Evolutionary conservation across 768 basidiomycete species (phyloP).

Genomic region (Naganishia antarctica): DNA sequence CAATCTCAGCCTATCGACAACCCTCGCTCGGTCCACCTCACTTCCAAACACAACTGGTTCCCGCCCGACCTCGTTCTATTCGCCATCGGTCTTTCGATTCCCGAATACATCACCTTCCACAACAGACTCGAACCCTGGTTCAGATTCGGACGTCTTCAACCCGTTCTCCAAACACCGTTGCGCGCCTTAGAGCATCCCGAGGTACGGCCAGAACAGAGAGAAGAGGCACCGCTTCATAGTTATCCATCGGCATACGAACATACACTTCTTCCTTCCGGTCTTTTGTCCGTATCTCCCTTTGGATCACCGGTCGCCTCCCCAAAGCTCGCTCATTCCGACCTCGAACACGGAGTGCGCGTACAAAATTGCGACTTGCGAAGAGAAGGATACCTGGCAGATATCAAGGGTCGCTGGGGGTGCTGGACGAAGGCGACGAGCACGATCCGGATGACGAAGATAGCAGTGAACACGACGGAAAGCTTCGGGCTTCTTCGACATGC

Average conservation of each 20-base stretch:
- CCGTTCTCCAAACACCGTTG: conserved; percentile 1
- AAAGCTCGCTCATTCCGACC: neutral
- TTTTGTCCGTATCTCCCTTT: conserved; percentile 3
- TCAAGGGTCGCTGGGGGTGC: too few species aligned
- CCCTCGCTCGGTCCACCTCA: neutral
- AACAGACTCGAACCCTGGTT: neutral
- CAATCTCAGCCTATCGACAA: conserved; percentile 11
- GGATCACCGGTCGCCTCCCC: too few species aligned
- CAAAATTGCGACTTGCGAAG: too few species aligned
- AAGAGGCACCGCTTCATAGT: neutral
- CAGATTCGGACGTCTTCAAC: conserved; percentile 8
- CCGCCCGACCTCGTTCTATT: neutral
- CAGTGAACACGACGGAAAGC: too few species aligned
- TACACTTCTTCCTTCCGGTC: conserved; percentile 6
- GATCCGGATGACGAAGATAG: conserved; percentile 12
- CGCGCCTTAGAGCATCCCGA: too few species aligned
- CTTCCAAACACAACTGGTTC: conserved; percentile 12
- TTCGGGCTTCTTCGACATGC: too few species aligned
- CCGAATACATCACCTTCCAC: neutral
- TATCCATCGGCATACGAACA: conserved; percentile 11
- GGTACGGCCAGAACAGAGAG: too few species aligned
- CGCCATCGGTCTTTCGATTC: neutral
- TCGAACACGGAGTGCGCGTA: too few species aligned
- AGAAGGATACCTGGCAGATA: too few species aligned
- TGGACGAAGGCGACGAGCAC: neutral